Evolutionary conservation across 1,139 yeast genomes (phyloP).

Genomic region (Maudiozyma humilis): DNA sequence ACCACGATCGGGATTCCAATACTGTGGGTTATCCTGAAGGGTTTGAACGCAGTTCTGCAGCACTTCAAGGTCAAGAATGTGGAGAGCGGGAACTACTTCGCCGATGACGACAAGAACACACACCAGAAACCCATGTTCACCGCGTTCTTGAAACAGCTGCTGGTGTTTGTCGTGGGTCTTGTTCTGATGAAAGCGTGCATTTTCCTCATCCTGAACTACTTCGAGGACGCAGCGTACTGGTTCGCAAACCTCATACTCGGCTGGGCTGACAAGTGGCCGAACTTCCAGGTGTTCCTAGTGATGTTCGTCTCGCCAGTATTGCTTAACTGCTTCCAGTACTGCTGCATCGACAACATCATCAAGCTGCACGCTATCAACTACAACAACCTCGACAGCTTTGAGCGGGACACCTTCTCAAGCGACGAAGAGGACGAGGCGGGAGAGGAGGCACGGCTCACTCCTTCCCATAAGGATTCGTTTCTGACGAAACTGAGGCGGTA

Average conservation of each 20-base stretch:
- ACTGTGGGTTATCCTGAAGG: constrained; percentile 46
- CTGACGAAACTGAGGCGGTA: neutral
- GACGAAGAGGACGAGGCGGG: constrained; percentile 7
- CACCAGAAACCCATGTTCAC: constrained; percentile 49
- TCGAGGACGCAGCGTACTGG: constrained; percentile 35
- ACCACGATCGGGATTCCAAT: constrained; percentile 94
- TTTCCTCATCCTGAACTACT: constrained; percentile 49
- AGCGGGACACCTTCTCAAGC: constrained; percentile 9
- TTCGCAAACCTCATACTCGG: constrained; percentile 56
- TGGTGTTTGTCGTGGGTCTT: constrained; percentile 54
- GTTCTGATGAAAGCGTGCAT: constrained; percentile 48
- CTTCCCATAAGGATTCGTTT: neutral
- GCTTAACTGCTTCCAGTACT: constrained; percentile 81
- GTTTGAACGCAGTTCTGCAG: constrained; percentile 43
- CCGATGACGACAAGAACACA: neutral
- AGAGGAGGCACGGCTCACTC: neutral
- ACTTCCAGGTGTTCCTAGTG: constrained; percentile 75
- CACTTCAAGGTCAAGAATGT: constrained; percentile 47
- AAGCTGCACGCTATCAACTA: constrained; percentile 41
- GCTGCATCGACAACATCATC: constrained; percentile 80
- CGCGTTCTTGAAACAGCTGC: constrained; percentile 67
- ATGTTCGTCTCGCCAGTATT: constrained; percentile 72
- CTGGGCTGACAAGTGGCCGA: constrained; percentile 76
- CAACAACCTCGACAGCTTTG: constrained; percentile 22
- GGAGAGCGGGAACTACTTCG: constrained; percentile 66